Base-by-base conservation (phyloP, 2,329 filamentous ascomycete species). In the Cryphonectria japonica region DNA sequence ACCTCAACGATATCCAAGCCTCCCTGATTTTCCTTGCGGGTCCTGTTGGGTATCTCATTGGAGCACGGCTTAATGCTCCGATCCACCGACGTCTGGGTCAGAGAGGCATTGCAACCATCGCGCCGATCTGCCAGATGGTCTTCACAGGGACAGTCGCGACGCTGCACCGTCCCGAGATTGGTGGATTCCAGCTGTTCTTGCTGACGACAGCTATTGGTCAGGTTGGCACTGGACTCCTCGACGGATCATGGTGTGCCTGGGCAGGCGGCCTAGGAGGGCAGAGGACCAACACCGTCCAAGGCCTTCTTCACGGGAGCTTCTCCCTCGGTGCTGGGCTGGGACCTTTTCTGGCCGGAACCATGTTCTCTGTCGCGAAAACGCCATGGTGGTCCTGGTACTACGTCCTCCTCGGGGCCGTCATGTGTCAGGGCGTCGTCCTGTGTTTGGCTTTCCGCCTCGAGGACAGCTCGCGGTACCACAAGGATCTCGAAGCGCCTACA, bases 241-340 rank as follows among this genome's bases (percentile, higher is more conserved):
- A 85, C 73, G 82, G 80, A 1, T 80, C 81, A 14, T 84, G 82
- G 79, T 84, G 82, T 67, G 82, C 83, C 0, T 85, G 83, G 83
- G 82, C 82, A 0, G 83, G 79, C 0, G 79, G 75, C 2, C 77
- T 83, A 76, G 74, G 78, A 2, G 79, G 78, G 22, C 80, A 81
- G n/a, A 41, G 71, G 41, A 67, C 66, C 7, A 84, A 83, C 71
- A 76, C 78, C 1, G 76, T 82, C 3, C 79, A 79, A 26, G 82
- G 82, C 0, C 70, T 84, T 59, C 69, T 84, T 71, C 82, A 84
- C 70, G 82, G 82, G 1, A 78, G 78, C 19, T 84, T 78, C 65
- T 81, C 79, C 2, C 72, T 78, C 1, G 82, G 82, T 0, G 82
- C 80, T 0, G 80, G 81, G 0, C 34, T 77, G 5, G 82, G 81